phyloP scores from a whole-genome alignment of 345 rosid genomes.

The Salix suchowensis region DNA sequence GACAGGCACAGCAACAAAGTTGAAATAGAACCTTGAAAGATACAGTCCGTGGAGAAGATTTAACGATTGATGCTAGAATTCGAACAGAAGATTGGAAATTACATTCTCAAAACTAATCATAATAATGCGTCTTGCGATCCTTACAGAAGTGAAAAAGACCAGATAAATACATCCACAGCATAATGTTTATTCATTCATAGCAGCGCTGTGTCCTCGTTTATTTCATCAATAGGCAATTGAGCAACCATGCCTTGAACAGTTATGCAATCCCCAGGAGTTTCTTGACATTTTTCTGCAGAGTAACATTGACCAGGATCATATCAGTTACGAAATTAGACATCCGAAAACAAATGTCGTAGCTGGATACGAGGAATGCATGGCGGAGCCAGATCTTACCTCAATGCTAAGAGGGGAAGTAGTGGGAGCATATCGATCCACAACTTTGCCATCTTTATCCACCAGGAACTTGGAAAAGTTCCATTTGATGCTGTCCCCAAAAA shows the following conservation, averaged over 20 bases:
- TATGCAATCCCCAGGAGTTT: conserved; percentile 42
- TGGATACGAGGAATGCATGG: neutral
- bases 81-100: neutral
- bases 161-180: neutral
- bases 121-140: neutral
- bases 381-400: conserved; percentile 48
- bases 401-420: conserved; percentile 88
- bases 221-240: neutral
- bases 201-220: neutral
- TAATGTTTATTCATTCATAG: conserved; percentile 11
- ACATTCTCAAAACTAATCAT: neutral
- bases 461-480: conserved; percentile 93
- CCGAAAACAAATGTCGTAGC: neutral
- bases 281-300: conserved; percentile 69
- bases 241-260: neutral
- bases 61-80: neutral
- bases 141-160: neutral
- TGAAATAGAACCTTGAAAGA: too few species aligned
- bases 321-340: neutral
- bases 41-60: neutral
- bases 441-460: conserved; percentile 68
- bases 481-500: conserved; percentile 63
- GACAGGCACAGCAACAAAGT: neutral
- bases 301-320: neutral
- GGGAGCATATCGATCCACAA: conserved; percentile 82